A percentile compares a stretch with the other conserved stretches of the same genome.
phyloP scores from a whole-genome alignment of 495 filamentous ascomycete genomes.

The Viridothelium virens region DNA sequence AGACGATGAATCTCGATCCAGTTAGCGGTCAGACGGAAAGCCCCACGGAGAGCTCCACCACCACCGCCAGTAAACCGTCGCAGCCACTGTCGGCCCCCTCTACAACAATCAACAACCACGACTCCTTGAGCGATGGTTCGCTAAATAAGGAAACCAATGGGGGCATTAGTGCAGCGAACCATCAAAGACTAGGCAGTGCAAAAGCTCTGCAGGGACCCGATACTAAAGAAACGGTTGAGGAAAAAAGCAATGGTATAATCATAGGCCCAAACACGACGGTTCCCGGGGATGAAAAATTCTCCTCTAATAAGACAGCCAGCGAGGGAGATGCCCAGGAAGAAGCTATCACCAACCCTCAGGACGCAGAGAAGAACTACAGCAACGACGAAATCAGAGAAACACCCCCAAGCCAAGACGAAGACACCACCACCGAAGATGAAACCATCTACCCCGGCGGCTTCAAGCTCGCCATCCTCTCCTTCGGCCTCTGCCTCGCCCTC shows the following conservation, averaged over 20 bases:
- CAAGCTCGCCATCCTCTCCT: slow-evolving; percentile 16
- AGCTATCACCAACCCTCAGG: not conserved
- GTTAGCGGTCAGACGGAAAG: not conserved
- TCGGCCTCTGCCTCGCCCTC: slow-evolving; percentile 22
- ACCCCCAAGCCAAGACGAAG: not conserved
- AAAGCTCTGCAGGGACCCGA: not conserved
- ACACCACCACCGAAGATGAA: not conserved
- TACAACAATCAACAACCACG: not conserved
- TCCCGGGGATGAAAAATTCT: not conserved
- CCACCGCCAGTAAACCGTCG: not conserved
- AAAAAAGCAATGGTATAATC: not conserved
- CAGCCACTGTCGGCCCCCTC: not conserved
- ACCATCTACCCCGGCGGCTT: slow-evolving; percentile 14
- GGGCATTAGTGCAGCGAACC: not conserved
- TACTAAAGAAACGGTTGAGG: not conserved
- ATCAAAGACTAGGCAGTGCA: not conserved
- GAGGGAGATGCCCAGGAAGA: not conserved
- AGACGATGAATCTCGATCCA: too few relatives aligned
- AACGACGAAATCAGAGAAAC: not conserved
- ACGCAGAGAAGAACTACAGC: not conserved
- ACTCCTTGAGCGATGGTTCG: not conserved
- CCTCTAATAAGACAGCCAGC: not conserved
- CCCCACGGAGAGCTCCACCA: not conserved
- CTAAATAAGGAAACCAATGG: not conserved
- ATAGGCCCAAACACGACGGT: slow-evolving; percentile 8